A percentile compares a stretch with the other conserved stretches of the same genome.
These are phyloP conservation scores for Colletotrichum sublineola DNA, from an alignment of 2,329 filamentous ascomycete species.

Conservation along the genomic window DNA sequence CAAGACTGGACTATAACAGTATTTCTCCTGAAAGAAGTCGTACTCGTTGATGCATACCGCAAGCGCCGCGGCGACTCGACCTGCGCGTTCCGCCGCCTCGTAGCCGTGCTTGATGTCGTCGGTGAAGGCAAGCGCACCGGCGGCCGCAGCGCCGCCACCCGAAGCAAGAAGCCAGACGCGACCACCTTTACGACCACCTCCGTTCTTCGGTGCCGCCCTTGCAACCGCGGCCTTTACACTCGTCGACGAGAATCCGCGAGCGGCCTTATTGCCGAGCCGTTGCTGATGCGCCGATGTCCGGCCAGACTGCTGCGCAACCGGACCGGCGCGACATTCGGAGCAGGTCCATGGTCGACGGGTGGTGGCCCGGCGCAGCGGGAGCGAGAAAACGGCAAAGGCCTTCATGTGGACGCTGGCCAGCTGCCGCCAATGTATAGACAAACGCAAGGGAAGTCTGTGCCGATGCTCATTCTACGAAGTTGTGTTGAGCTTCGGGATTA, in stretches of 20 bases:
- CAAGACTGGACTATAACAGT: constrained; percentile 46
- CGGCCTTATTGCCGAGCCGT: constrained; percentile 40
- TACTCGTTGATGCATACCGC: constrained; percentile 92
- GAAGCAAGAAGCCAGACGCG: constrained; percentile 62
- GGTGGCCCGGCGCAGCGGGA: constrained; percentile 55
- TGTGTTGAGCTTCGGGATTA: not conserved
- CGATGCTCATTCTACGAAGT: constrained; percentile 38
- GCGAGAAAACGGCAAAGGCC: constrained; percentile 53
- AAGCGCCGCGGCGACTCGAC: constrained; percentile 81
- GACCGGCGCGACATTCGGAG: constrained; percentile 55
- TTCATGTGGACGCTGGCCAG: constrained; percentile 55
- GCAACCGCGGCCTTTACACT: constrained; percentile 30
- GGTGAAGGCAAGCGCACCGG: constrained; percentile 66
- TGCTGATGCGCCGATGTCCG: constrained; percentile 48
- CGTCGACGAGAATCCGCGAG: constrained; percentile 50
- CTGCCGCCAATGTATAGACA: constrained; percentile 35
- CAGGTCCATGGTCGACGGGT: constrained; percentile 60
- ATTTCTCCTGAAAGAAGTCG: constrained; percentile 21
- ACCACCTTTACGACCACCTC: constrained; percentile 41
- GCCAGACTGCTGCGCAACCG: constrained; percentile 50
- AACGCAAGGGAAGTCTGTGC: constrained; percentile 27
- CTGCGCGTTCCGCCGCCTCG: constrained; percentile 80
- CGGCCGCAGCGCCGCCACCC: constrained; percentile 62
- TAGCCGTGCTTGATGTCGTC: constrained; percentile 83
- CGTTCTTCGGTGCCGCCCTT: constrained; percentile 13